These are phyloP conservation scores for Penicillium samsonianum DNA, from an alignment of 495 filamentous ascomycete genomes.

Conservation along the genomic window DNA sequence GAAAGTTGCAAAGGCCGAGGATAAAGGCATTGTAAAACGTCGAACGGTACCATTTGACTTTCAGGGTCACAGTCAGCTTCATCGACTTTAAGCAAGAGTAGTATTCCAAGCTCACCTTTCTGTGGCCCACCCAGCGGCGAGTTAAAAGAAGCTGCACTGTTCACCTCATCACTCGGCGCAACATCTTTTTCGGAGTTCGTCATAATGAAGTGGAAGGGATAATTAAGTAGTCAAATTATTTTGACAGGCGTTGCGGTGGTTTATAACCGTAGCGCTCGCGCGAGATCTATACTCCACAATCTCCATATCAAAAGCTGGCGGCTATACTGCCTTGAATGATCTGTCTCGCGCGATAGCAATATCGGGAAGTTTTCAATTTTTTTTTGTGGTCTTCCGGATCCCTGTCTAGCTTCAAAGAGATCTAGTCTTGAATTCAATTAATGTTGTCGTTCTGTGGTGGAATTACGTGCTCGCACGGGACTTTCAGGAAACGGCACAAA, in stretches of 20 bases:
- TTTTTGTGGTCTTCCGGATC: not conserved
- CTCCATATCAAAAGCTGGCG: constrained; percentile 2
- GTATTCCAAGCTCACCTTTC: constrained; percentile 27
- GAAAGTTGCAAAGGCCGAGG: constrained; percentile 62
- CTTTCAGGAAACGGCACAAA: constrained; percentile 9
- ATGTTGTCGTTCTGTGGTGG: constrained; percentile 35
- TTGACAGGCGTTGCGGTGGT: not conserved
- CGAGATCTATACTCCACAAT: constrained; percentile 13
- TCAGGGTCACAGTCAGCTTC: not conserved
- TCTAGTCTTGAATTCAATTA: not conserved
- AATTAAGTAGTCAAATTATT: not conserved
- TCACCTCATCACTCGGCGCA: constrained; percentile 25
- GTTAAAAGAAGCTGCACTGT: constrained; percentile 7
- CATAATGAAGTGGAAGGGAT: constrained; percentile 9
- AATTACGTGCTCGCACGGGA: constrained; percentile 47
- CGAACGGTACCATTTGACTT: constrained; percentile 66
- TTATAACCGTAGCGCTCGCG: constrained; percentile 5
- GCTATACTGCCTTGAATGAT: constrained; percentile 5
- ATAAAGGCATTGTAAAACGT: constrained; percentile 65
- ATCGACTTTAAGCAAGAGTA: too few species aligned
- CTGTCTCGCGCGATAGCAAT: constrained; percentile 22
- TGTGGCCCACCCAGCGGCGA: constrained; percentile 9
- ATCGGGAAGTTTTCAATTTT: constrained; percentile 8
- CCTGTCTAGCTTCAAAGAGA: constrained; percentile 1
- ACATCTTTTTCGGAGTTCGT: constrained; percentile 22